phyloP scores from a whole-genome alignment of 768 basidiomycete species.

The Boletus rufocinnamomeus region DNA sequence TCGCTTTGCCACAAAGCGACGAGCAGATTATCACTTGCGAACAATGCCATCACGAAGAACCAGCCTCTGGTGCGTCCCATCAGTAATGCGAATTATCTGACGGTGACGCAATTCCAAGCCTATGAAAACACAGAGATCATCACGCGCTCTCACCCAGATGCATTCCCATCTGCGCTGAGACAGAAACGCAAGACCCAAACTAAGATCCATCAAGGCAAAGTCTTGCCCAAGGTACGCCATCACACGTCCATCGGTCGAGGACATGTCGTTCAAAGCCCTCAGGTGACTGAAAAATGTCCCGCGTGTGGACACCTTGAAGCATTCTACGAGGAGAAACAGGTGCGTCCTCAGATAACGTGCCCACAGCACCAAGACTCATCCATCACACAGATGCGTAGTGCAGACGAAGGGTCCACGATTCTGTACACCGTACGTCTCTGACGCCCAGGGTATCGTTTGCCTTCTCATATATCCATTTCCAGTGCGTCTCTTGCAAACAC shows the following conservation, averaged over 20 bases:
- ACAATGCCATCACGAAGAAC: constrained; percentile 85
- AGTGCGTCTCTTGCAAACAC: constrained; percentile 78
- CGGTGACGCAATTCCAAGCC: constrained; percentile 45
- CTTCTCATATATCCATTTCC: constrained; percentile 15
- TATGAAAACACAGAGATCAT: constrained; percentile 91
- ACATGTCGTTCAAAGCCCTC: not conserved
- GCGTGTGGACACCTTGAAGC: constrained; percentile 83
- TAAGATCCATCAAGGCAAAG: constrained; percentile 69
- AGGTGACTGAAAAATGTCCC: constrained; percentile 92
- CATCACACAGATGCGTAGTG: constrained; percentile 68
- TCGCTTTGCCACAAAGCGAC: constrained; percentile 76
- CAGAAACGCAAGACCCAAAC: constrained; percentile 91
- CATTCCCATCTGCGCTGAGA: constrained; percentile 86
- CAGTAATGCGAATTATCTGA: not conserved
- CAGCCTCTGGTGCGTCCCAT: constrained; percentile 77
- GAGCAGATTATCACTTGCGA: constrained; percentile 80
- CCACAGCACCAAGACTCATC: not conserved
- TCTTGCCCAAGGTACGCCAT: constrained; percentile 63
- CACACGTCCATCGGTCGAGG: constrained; percentile 25
- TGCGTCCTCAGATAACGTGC: constrained; percentile 32
- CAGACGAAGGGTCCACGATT: constrained; percentile 93
- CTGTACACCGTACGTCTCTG: constrained; percentile 81
- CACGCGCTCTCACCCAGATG: constrained; percentile 90
- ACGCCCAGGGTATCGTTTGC: not conserved
- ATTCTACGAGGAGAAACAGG: constrained; percentile 88